Base-by-base conservation (phyloP, 140 eudicot species). In the Ambrosia hybrid region DNA sequence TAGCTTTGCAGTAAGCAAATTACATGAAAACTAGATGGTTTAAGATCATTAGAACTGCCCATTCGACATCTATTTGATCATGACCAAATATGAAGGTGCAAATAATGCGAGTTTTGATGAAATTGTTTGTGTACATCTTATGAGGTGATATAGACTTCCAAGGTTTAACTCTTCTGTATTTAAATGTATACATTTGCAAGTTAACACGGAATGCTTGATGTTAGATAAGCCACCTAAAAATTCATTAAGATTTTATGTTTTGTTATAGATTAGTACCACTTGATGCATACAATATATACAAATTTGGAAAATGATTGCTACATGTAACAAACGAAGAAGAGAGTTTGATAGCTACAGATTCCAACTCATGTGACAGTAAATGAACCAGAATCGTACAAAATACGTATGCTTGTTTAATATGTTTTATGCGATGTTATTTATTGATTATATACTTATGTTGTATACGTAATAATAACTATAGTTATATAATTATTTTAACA, bases 171-270 rank as follows among this genome's bases (percentile, higher is more conserved):
- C 34, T 48, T 72, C 68, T 3, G 30, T 58, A 21, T 58, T 59
- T 48, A 48, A 14, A 33, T 5, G 10, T 12, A 9, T 9, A 64
- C 43, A 17, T 7, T 53, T 74, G 34, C 65, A 52, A 17, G 33
- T 56, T 66, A 51, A 58, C 76, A 59, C 43, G 37, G 30, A 60
- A 49, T 75, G 73, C 34, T 51, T 68, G 51, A 58, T 68, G 68
- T 68, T 76, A 48, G 64, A 75, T 68, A 21, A 63, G 53, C 52
- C 17, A 51, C 67, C 41, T n/a, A 21, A 41, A 57, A 66, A 4
- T 3, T 57, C 37, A 65, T 65, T 13, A 57, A 7, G 36, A 21
- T 0, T 55, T 5, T 13, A 6, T 33, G 41, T 17, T 65, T 65
- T 34, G 57, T 8, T 60, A 15, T 69, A 45, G 63, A 65, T 16